Percentiles rank a stretch among this genome's conserved stretches.
Conservation (phyloP, 2,329 filamentous ascomycete species). For the Pseudogymnoascus sp. region DNA sequence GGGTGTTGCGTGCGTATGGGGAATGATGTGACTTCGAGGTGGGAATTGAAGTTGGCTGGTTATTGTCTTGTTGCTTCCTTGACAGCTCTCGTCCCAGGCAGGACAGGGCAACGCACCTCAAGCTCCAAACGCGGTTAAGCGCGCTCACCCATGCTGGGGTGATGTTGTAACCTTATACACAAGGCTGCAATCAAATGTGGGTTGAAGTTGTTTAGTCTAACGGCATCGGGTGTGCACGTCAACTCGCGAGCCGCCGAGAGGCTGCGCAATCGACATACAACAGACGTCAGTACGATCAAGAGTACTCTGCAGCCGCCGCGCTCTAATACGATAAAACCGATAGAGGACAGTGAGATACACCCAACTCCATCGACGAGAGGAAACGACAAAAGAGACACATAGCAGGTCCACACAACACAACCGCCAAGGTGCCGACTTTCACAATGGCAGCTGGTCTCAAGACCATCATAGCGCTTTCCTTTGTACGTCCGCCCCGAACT, state of each 20-base stretch:
- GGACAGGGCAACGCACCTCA: slow-evolving; percentile 10
- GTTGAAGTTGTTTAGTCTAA: not conserved
- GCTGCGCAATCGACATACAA: slow-evolving; percentile 9
- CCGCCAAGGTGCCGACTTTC: slow-evolving; percentile 18
- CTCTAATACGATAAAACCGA: not conserved
- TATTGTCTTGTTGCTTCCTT: slow-evolving; percentile 4
- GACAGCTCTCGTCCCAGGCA: slow-evolving; percentile 8
- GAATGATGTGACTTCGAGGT: not conserved
- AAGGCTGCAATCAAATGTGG: not conserved
- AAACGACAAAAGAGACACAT: slow-evolving; percentile 1
- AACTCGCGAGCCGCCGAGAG: slow-evolving; percentile 7
- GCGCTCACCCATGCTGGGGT: not conserved
- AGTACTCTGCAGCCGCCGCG: not conserved
- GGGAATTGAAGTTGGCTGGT: slow-evolving; percentile 4
- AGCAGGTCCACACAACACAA: not conserved
- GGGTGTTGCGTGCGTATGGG: not conserved
- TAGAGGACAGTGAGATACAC: not conserved
- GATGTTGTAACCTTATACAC: not conserved
- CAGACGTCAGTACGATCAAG: slow-evolving; percentile 4
- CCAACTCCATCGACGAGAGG: not conserved
- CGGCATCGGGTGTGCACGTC: slow-evolving; percentile 6
- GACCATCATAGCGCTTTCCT: slow-evolving; percentile 97
- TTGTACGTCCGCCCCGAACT: slow-evolving; percentile 47
- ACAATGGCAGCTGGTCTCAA: slow-evolving; percentile 77
- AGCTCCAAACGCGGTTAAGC: slow-evolving; percentile 12